A percentile compares a stretch with the other conserved stretches of the same genome.
Evolutionary conservation across 768 basidiomycete species (phyloP).

Genomic region (Lactifluus echinatus): DNA sequence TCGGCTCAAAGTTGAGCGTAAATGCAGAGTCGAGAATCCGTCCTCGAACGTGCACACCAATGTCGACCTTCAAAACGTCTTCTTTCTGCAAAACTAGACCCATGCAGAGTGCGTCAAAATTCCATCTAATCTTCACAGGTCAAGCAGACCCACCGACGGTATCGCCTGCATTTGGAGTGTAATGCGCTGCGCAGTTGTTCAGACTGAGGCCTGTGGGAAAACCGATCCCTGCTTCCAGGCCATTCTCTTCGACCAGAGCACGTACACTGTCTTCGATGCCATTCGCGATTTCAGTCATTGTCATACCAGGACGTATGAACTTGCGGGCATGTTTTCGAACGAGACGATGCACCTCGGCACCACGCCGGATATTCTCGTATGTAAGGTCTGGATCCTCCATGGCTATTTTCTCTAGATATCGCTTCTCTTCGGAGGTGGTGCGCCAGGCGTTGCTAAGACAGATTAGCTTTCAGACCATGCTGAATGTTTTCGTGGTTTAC

Average conservation of each 20-base stretch:
- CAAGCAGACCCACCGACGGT: slow-evolving; percentile 48
- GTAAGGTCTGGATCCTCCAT: slow-evolving; percentile 77
- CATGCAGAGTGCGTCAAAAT: not conserved
- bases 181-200: slow-evolving; percentile 96
- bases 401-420: slow-evolving; percentile 67
- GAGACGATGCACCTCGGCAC: slow-evolving; percentile 92
- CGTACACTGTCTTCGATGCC: slow-evolving; percentile 89
- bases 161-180: slow-evolving; percentile 91
- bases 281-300: slow-evolving; percentile 89
- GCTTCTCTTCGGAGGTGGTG: slow-evolving; percentile 84
- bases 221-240: slow-evolving; percentile 78
- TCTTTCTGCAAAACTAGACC: slow-evolving; percentile 62
- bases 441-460: slow-evolving; percentile 73
- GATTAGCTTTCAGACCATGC: not conserved
- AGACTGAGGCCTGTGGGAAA: slow-evolving; percentile 94
- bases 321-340: slow-evolving; percentile 78
- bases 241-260: slow-evolving; percentile 86
- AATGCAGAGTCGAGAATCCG: slow-evolving; percentile 94
- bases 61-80: slow-evolving; percentile 94
- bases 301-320: slow-evolving; percentile 86
- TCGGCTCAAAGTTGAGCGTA: slow-evolving; percentile 81
- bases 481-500: slow-evolving; percentile 27
- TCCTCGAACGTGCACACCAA: slow-evolving; percentile 97
- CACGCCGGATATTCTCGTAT: slow-evolving; percentile 84
- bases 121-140: not conserved